These are phyloP conservation scores for Berberis thunbergii DNA, from an alignment of 164 flowering plant genomes.

Conservation along the genomic window DNA sequence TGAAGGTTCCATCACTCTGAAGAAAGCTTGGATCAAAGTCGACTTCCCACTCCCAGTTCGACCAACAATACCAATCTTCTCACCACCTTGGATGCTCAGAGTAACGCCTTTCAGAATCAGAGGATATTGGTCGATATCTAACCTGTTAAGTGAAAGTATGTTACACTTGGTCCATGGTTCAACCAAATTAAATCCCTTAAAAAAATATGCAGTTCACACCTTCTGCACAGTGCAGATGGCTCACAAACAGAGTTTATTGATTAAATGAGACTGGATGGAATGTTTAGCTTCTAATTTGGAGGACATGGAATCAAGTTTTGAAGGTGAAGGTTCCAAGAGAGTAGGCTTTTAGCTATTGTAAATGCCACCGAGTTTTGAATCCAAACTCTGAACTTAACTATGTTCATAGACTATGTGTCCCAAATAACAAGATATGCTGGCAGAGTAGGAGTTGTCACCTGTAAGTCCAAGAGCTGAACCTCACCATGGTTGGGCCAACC, in stretches of 20 bases:
- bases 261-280: too few relatives aligned
- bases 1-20: conserved; percentile 82
- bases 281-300: too few relatives aligned
- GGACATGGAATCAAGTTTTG: too few relatives aligned
- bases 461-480: conserved; percentile 58
- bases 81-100: conserved; percentile 68
- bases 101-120: conserved; percentile 76
- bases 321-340: too few relatives aligned
- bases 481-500: conserved; percentile 81
- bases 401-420: too few relatives aligned
- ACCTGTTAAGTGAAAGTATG: conserved; percentile 39
- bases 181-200: background rate
- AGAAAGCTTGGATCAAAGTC: conserved; percentile 79
- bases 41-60: conserved; percentile 97
- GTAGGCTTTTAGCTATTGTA: too few relatives aligned
- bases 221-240: too few relatives aligned
- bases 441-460: conserved; percentile 28
- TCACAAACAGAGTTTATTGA: too few relatives aligned
- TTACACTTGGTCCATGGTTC: background rate
- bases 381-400: too few relatives aligned
- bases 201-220: too few relatives aligned
- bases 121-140: conserved; percentile 75
- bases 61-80: conserved; percentile 94
- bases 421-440: too few relatives aligned
- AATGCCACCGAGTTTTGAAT: too few relatives aligned